Evolutionary conservation across 2,329 filamentous ascomycete species (phyloP).

Genomic region (Periconia sp.): DNA sequence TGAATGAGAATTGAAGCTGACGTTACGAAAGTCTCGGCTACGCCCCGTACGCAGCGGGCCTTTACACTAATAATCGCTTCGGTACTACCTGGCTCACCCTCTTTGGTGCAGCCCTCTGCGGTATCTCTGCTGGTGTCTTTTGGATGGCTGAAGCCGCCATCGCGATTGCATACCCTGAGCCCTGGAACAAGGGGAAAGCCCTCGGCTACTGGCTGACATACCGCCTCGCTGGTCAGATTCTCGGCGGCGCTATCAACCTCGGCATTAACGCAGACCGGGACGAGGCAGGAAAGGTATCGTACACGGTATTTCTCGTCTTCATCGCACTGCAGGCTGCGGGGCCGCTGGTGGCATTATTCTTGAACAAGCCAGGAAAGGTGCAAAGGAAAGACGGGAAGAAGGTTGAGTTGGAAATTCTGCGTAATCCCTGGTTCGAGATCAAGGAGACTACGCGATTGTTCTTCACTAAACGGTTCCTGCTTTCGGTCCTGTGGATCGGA

Average conservation of each 20-base stretch:
- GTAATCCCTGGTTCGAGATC: slow-evolving; percentile 65
- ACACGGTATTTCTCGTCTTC: slow-evolving; percentile 72
- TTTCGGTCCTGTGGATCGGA: slow-evolving; percentile 71
- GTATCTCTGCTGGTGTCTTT: slow-evolving; percentile 73
- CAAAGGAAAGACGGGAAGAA: slow-evolving; percentile 69
- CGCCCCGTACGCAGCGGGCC: slow-evolving; percentile 71
- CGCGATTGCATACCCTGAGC: slow-evolving; percentile 74
- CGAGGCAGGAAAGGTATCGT: slow-evolving; percentile 69
- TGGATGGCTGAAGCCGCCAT: slow-evolving; percentile 80
- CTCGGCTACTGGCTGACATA: slow-evolving; percentile 73
- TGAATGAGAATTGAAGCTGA: not conserved
- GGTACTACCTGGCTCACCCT: slow-evolving; percentile 72
- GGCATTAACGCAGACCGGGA: slow-evolving; percentile 66
- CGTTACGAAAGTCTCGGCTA: slow-evolving; percentile 62
- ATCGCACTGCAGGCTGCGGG: slow-evolving; percentile 72
- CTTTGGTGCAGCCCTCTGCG: slow-evolving; percentile 71
- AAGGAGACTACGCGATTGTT: slow-evolving; percentile 65
- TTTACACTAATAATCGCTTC: slow-evolving; percentile 71
- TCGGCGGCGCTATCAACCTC: slow-evolving; percentile 75
- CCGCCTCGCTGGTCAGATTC: slow-evolving; percentile 68
- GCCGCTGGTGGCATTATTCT: slow-evolving; percentile 67
- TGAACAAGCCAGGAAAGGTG: slow-evolving; percentile 67
- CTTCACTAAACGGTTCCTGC: slow-evolving; percentile 65
- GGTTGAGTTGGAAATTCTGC: slow-evolving; percentile 64
- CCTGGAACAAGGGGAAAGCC: slow-evolving; percentile 52